Percentiles rank a stretch among this genome's conserved stretches.
Conservation (phyloP, 805 yeast species). For the Yamadazyma tumulicola region DNA sequence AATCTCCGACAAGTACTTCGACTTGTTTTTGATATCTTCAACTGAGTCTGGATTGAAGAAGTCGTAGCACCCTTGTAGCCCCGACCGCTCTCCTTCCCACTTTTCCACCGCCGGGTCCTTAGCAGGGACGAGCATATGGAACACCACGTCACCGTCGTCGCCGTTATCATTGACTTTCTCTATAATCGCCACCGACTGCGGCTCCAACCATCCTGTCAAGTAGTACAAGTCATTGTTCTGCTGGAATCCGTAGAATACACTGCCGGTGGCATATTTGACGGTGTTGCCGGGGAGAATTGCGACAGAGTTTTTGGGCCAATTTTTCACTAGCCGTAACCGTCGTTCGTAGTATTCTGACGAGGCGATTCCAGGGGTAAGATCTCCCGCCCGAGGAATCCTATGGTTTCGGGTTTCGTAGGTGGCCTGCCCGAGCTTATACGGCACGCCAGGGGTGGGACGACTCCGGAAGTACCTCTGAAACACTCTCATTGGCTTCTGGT, state of each 20-base stretch:
- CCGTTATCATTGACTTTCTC: conserved; percentile 56
- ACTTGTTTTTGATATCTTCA: conserved; percentile 45
- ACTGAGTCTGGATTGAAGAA: conserved; percentile 86
- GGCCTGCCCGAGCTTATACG: conserved; percentile 75
- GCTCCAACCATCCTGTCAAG: conserved; percentile 90
- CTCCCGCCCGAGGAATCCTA: conserved; percentile 66
- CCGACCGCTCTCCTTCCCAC: conserved; percentile 96
- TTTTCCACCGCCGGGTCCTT: conserved; percentile 73
- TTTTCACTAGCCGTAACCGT: conserved; percentile 53
- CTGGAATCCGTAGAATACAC: conserved; percentile 88
- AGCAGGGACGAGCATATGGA: conserved; percentile 84
- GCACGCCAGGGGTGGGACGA: conserved; percentile 21
- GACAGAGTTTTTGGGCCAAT: conserved; percentile 59
- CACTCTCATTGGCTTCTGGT: too few relatives aligned
- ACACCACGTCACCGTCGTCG: conserved; percentile 45
- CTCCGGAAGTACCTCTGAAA: conserved; percentile 10
- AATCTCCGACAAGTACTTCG: conserved; percentile 43
- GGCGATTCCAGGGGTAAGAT: conserved; percentile 82
- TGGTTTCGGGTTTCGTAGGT: conserved; percentile 78
- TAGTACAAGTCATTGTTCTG: conserved; percentile 88
- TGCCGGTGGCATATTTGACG: conserved; percentile 78
- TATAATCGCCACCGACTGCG: conserved; percentile 66
- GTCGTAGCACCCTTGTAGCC: conserved; percentile 75
- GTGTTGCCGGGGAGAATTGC: conserved; percentile 74
- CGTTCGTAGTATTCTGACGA: conserved; percentile 80